Evolutionary conservation across 176 grass and related monocot genomes (phyloP), one percentile per base, ranked within the genome.

Genomic region (Carex scoparia): DNA sequence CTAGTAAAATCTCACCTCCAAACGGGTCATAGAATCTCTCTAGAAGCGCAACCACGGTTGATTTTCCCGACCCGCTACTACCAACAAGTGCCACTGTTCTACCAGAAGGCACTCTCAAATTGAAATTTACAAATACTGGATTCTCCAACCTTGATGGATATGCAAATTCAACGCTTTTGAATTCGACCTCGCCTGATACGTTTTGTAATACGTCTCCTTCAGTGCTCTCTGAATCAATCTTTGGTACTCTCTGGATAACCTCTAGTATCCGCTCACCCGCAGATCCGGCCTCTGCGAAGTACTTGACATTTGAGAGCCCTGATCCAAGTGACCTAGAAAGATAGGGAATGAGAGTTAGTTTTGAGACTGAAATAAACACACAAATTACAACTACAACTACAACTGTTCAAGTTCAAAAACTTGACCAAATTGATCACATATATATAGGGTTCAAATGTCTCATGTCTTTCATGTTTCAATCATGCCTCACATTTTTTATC

Each of bases 11-110:
- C 90, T 88, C 93, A 1, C 96, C 96, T 3, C 54, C 90, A 0
- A 85, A 71, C 18, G 96, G 96, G 68, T 99, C 93, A 35, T 99
- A 99, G 85, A 99, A 99, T 65, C 96, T 80, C 84, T 99, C 91
- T 54, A 99, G 77, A 14, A 99, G 90, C 0, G 93, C 93, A 79
- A 99, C 90, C 96, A 95, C 96, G 19, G 96, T 99, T 4, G 96
- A 99, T 76, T 99, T 99, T 0, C 96, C 96, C 0, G 96, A 99
- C 37, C 96, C 96, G 8, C 93, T 95, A 58, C 90, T 27, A 12
- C 96, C 96, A 0, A 99, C 96, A 12, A 99, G 87, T 3, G 96
- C 96, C 80, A 94, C 87, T 8, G 96, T 92, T 61, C 90, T 88
- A 4, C 96, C 96, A 0, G 96, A 88, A n/a, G 91, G 96, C 53